phyloP scores from a whole-genome alignment of 257 asterid genomes.

The Misopates orontium region DNA sequence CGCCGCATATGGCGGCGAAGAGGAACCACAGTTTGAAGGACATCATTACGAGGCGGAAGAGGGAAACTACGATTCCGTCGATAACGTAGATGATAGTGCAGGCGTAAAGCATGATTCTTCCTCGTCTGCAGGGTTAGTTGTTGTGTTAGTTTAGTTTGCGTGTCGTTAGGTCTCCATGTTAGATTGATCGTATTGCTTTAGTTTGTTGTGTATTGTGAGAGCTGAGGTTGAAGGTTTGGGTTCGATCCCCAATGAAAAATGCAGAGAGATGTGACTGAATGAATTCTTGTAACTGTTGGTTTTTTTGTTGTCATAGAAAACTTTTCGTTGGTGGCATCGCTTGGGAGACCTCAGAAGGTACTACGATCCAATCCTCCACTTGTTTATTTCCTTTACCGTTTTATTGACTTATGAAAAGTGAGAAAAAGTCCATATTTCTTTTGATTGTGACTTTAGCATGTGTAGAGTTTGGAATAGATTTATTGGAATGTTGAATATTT shows the following conservation, averaged over 20 bases:
- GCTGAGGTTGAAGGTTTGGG: constrained; percentile 48
- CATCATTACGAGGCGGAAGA: constrained; percentile 63
- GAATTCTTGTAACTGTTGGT: constrained; percentile 68
- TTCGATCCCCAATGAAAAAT: constrained; percentile 44
- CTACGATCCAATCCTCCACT: neutral
- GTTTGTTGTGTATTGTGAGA: constrained; percentile 37
- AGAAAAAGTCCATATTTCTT: too few relatives aligned
- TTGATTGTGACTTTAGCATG: neutral
- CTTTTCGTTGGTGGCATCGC: constrained; percentile 99
- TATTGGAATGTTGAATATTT: neutral
- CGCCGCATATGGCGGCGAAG: constrained; percentile 68
- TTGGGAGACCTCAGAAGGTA: constrained; percentile 99
- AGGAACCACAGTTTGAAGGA: constrained; percentile 64
- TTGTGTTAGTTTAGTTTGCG: constrained; percentile 69
- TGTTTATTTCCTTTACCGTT: neutral
- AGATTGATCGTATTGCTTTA: constrained; percentile 35
- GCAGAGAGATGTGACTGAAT: constrained; percentile 47
- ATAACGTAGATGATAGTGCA: constrained; percentile 84
- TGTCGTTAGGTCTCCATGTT: constrained; percentile 43
- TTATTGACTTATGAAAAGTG: neutral
- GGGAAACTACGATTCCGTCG: constrained; percentile 62
- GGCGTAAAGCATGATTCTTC: constrained; percentile 88
- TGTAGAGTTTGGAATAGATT: neutral
- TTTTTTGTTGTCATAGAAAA: constrained; percentile 88
- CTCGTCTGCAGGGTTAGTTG: constrained; percentile 98